Evolutionary conservation across 164 flowering plant species (phyloP).

Genomic region (Tetracentron sinense): DNA sequence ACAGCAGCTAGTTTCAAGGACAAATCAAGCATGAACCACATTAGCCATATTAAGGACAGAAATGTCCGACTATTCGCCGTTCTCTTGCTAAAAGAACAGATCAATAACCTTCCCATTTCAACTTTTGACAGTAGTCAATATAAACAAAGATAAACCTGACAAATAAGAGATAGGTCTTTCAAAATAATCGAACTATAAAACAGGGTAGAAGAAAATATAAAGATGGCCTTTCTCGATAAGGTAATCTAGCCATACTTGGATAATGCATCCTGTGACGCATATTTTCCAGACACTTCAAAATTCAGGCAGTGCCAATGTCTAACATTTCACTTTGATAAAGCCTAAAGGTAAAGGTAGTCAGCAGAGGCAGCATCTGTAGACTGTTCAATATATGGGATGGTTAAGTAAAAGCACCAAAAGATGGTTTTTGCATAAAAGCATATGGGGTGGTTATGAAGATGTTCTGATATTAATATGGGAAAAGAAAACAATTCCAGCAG

Average conservation of each 20-base stretch:
- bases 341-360: no score
- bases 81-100: not conserved
- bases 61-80: not conserved
- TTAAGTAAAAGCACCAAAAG: no score
- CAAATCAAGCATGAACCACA: not conserved
- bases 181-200: not conserved
- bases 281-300: not conserved
- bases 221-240: not conserved
- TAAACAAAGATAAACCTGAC: not conserved
- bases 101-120: not conserved
- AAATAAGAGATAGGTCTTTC: not conserved
- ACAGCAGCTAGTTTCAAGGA: constrained; percentile 50
- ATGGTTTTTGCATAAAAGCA: not conserved
- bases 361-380: no score
- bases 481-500: not conserved
- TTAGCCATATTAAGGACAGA: not conserved
- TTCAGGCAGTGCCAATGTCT: not conserved
- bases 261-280: not conserved
- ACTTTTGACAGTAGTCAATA: not conserved
- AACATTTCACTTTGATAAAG: not conserved
- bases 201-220: not conserved
- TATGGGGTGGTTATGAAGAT: not conserved
- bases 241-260: not conserved
- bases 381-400: no score
- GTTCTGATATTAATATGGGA: not conserved